Base-by-base conservation (phyloP, 2,329 filamentous ascomycete species). In the Trematosphaeria pertusa region DNA sequence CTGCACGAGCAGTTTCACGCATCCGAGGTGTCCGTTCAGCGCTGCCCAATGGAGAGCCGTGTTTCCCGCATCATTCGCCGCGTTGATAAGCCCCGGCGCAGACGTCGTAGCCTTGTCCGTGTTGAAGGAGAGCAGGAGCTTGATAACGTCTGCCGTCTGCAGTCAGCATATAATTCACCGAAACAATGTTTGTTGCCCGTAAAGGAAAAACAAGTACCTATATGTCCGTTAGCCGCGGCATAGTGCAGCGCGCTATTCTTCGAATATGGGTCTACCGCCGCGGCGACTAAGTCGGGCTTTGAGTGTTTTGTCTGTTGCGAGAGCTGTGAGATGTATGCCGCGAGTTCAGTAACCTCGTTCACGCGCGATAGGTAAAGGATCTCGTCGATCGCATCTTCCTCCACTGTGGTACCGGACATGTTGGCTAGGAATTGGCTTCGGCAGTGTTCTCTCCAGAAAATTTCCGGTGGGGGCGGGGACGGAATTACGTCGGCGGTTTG, bases 21-120 rank as follows among this genome's bases (percentile, higher is more conserved):
- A 83, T 5, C 87, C 83, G 3, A 97, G 76, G 64, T 97, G 92
- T 1, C 92, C 92, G 43, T 95, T 94, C 44, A 97, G 77, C 0
- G 91, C 89, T 0, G 93, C 93, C 92, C 92, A 97, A 75, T 99
- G 94, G 47, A 99, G 78, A 0, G 91, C 84, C 1, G 93, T 97
- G 75, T 97, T 97, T 34, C 91, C 92, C 35, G 88, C 87, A 52
- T 85, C 78, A 65, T 99, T 99, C 51, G 82, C 79, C 2, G 81
- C 77, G 60, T 91, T 87, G 18, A 91, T 71, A 57, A 87, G 84
- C 0, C 78, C 41, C 48, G 61, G 44, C 54, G 60, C 37, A 28
- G 60, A 44, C 47, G 53, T 19, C 57, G 56, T 21, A 59, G 37
- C 48, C 41, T 59, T 62, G 32, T 58, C 56, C 20, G 43, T 44